These are phyloP conservation scores for Calonectria hongkongensis DNA, from an alignment of 2,329 filamentous ascomycete genomes.

Conservation along the genomic window DNA sequence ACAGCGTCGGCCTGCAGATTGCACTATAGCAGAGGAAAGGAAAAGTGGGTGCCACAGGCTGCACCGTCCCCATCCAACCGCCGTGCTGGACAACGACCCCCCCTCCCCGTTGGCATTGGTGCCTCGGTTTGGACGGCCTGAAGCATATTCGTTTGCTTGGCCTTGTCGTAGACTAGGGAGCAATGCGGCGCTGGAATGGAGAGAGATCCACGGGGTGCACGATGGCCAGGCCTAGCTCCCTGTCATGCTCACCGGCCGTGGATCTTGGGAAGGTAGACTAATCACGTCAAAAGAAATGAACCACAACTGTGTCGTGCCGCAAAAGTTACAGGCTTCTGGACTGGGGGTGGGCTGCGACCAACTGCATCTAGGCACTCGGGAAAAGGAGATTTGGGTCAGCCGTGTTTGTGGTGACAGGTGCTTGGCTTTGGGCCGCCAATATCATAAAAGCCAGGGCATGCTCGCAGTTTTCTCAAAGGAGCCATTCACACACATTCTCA, in stretches of 20 bases:
- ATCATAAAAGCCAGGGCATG: conserved; percentile 30
- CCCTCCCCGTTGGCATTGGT: conserved; percentile 15
- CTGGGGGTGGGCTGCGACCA: conserved; percentile 17
- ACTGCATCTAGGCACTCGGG: conserved; percentile 23
- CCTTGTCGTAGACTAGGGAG: not conserved
- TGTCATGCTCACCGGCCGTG: conserved; percentile 29
- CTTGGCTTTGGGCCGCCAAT: conserved; percentile 28
- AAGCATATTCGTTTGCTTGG: conserved; percentile 24
- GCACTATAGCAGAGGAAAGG: conserved; percentile 1
- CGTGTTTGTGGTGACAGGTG: conserved; percentile 14
- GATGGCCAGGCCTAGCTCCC: conserved; percentile 22
- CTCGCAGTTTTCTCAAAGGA: conserved; percentile 5
- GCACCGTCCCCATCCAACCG: conserved; percentile 11
- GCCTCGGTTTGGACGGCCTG: conserved; percentile 23
- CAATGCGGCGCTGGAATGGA: conserved; percentile 19
- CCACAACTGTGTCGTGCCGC: conserved; percentile 27
- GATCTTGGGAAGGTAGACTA: conserved; percentile 24
- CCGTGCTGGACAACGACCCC: conserved; percentile 12
- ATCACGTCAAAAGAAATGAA: conserved; percentile 22
- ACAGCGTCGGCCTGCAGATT: not conserved
- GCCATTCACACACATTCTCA: conserved; percentile 19
- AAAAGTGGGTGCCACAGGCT: conserved; percentile 11
- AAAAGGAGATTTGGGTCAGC: conserved; percentile 26
- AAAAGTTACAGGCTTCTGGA: conserved; percentile 8
- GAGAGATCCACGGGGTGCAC: conserved; percentile 5